These are phyloP conservation scores for Salix koriyanagi DNA, from an alignment of 345 rosid genomes.

Conservation along the genomic window DNA sequence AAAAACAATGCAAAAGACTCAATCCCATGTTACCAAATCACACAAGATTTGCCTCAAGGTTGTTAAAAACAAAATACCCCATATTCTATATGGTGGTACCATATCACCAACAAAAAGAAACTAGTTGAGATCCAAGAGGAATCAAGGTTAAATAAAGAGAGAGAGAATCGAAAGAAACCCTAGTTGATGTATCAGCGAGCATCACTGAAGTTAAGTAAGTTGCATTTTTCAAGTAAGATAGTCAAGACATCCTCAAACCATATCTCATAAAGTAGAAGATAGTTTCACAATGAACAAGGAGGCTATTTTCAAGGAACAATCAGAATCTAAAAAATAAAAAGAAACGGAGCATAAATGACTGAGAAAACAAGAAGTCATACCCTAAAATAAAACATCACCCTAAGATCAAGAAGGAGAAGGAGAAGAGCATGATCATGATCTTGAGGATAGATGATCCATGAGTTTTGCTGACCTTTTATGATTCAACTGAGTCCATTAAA, in stretches of 20 bases:
- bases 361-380: background rate
- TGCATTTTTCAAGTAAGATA: background rate
- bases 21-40: constrained; percentile 1
- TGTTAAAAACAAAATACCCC: background rate
- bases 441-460: constrained; percentile 3
- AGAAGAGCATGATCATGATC: background rate
- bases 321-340: background rate
- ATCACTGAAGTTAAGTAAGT: background rate
- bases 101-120: background rate
- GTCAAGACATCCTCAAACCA: constrained; percentile 11
- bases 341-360: background rate
- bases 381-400: constrained; percentile 10
- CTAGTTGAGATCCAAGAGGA: background rate
- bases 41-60: background rate
- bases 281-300: constrained; percentile 27
- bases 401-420: background rate
- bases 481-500: background rate
- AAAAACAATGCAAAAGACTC: constrained; percentile 31
- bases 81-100: background rate
- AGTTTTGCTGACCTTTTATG: constrained; percentile 24
- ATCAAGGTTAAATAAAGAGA: background rate
- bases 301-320: constrained; percentile 24
- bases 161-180: constrained; percentile 7
- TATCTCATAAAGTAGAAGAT: constrained; percentile 13
- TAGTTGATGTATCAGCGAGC: constrained; percentile 1